Conservation (phyloP, 495 filamentous ascomycete species). For the Delitschia confertaspora region DNA sequence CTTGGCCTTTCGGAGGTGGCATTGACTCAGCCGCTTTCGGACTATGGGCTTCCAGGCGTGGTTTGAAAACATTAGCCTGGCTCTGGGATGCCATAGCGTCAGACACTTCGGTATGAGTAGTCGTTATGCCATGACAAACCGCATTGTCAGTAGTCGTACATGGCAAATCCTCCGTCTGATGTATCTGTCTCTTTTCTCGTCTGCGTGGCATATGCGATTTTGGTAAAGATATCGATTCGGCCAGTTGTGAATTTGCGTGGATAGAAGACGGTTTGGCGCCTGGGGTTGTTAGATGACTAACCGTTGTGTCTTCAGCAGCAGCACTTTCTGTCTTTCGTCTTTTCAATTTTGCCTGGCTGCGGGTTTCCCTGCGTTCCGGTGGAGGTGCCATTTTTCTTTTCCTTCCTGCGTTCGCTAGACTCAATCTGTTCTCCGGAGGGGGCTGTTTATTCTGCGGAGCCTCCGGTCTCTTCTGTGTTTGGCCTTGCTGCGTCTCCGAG, state of each 20-base stretch:
- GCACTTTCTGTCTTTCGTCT: too few relatives aligned
- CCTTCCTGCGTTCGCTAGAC: slow-evolving; percentile 4
- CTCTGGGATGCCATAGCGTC: too few relatives aligned
- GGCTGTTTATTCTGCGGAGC: neutral
- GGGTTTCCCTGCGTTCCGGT: neutral
- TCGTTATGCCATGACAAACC: too few relatives aligned
- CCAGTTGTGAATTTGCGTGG: neutral
- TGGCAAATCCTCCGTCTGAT: slow-evolving; percentile 1
- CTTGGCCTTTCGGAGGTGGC: too few relatives aligned
- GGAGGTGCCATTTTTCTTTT: slow-evolving; percentile 2
- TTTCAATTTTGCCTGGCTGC: slow-evolving; percentile 3
- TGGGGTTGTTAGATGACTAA: neutral
- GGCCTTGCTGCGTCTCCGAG: too few relatives aligned
- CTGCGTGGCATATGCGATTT: neutral
- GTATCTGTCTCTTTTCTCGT: slow-evolving; percentile 10
- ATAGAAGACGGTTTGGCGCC: neutral
- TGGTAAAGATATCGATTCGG: neutral
- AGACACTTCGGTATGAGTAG: too few relatives aligned
- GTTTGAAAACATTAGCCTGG: too few relatives aligned
- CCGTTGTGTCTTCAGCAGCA: neutral
- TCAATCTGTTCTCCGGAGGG: neutral
- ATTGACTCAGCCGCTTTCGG: too few relatives aligned
- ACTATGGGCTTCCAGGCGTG: too few relatives aligned
- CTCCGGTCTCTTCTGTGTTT: neutral
- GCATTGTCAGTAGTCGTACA: too few relatives aligned